Evolutionary conservation across 164 flowering plant species (phyloP).

Genomic region (Umbellularia californica): DNA sequence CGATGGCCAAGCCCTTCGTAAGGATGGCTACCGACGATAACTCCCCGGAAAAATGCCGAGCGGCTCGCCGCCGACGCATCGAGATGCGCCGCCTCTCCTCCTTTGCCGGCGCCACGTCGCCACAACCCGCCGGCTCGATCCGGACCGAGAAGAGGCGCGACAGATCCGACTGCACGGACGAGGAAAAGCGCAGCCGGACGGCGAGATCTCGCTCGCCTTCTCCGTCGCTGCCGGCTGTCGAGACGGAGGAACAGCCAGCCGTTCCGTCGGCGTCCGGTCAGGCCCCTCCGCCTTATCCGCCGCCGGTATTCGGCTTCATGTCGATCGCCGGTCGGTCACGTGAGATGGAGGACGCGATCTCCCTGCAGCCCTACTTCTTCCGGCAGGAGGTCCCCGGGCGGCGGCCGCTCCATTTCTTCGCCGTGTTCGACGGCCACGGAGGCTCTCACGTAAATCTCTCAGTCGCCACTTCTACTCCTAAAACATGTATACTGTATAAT

Average conservation of each 20-base stretch:
- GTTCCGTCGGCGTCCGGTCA: not conserved
- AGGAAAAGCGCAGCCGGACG: slow-evolving; percentile 16
- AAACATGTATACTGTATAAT: too few relatives aligned
- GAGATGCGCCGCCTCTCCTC: slow-evolving; percentile 26
- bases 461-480: not conserved
- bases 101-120: not conserved
- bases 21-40: not conserved
- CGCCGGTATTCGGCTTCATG: slow-evolving; percentile 30
- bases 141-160: slow-evolving; percentile 6
- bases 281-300: not conserved
- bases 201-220: not conserved
- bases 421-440: slow-evolving; percentile 61
- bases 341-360: slow-evolving; percentile 49
- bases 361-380: slow-evolving; percentile 26
- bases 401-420: slow-evolving; percentile 46
- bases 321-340: slow-evolving; percentile 40
- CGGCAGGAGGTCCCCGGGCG: slow-evolving; percentile 16
- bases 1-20: slow-evolving; percentile 2
- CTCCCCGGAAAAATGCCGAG: slow-evolving; percentile 12
- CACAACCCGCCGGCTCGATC: not conserved
- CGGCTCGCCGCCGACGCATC: slow-evolving; percentile 32
- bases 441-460: slow-evolving; percentile 42
- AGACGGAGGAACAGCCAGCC: not conserved
- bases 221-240: not conserved
- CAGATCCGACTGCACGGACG: not conserved